phyloP scores from a whole-genome alignment of 2,329 filamentous ascomycete genomes.

The Fusarium palustre region DNA sequence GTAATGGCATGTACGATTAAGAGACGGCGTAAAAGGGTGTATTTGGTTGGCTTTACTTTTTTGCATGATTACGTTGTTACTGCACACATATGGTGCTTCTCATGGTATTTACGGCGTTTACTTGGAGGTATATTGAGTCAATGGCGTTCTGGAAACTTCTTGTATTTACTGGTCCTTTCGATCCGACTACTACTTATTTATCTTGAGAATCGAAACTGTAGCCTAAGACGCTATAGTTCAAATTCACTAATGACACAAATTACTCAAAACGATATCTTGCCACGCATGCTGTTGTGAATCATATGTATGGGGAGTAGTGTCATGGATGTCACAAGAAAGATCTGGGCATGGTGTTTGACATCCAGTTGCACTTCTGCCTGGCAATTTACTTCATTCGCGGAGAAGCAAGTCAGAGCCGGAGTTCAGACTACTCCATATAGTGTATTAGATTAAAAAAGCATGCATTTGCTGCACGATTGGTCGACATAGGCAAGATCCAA shows the following conservation, averaged over 20 bases:
- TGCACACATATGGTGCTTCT: constrained; percentile 19
- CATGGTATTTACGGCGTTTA: constrained; percentile 26
- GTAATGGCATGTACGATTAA: constrained; percentile 40
- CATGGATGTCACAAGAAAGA: background rate
- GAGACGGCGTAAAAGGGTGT: constrained; percentile 19
- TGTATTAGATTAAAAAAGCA: background rate
- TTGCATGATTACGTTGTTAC: constrained; percentile 36
- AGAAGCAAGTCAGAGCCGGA: constrained; percentile 1
- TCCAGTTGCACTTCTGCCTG: background rate
- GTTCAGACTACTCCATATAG: background rate
- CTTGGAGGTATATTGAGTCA: background rate
- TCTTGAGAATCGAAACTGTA: constrained; percentile 8
- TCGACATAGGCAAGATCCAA: background rate
- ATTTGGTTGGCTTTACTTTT: constrained; percentile 9
- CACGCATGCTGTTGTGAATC: background rate
- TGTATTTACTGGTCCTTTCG: background rate
- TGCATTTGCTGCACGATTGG: background rate
- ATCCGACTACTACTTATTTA: constrained; percentile 11
- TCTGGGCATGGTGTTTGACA: background rate
- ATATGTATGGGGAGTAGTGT: background rate
- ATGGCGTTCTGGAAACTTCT: constrained; percentile 14
- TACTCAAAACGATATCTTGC: constrained; percentile 5
- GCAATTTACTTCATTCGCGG: background rate
- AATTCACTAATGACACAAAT: constrained; percentile 14
- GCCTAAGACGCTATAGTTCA: background rate